These are phyloP conservation scores for Cryoendolithus antarcticus DNA, from an alignment of 2,329 filamentous ascomycete genomes.

Conservation along the genomic window DNA sequence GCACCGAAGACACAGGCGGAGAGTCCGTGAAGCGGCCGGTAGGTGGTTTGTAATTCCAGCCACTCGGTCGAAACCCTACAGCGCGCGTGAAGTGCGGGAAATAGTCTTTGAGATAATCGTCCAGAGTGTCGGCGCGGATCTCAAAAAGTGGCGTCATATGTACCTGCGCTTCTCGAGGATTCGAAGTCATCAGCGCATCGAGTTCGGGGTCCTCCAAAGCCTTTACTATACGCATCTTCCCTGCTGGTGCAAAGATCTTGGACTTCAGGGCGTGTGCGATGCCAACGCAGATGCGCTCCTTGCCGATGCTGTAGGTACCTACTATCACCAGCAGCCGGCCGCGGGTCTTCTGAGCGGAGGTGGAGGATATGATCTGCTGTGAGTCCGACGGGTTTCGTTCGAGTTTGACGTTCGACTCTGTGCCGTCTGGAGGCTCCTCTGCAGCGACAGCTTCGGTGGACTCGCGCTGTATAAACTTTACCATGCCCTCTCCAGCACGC, in stretches of 20 bases:
- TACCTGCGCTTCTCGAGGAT: slow-evolving; percentile 79
- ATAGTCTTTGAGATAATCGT: slow-evolving; percentile 74
- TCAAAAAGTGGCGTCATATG: slow-evolving; percentile 97
- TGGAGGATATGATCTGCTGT: slow-evolving; percentile 18
- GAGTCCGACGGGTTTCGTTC: slow-evolving; percentile 18
- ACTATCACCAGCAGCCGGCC: slow-evolving; percentile 80
- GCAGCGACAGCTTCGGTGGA: slow-evolving; percentile 26
- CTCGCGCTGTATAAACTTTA: slow-evolving; percentile 45
- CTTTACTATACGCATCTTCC: slow-evolving; percentile 72
- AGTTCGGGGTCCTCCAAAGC: slow-evolving; percentile 81
- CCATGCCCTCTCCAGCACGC: slow-evolving; percentile 45
- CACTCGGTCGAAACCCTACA: slow-evolving; percentile 85
- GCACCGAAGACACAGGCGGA: slow-evolving; percentile 50
- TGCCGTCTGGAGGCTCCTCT: slow-evolving; percentile 23
- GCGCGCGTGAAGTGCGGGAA: slow-evolving; percentile 73
- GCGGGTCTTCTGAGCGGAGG: slow-evolving; percentile 26
- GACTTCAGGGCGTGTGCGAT: slow-evolving; percentile 75
- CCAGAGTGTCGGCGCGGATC: slow-evolving; percentile 78
- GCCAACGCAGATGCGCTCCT: slow-evolving; percentile 87
- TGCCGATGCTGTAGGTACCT: slow-evolving; percentile 95
- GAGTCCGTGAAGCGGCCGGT: slow-evolving; percentile 49
- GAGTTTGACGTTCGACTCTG: slow-evolving; percentile 25
- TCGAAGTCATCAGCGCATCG: slow-evolving; percentile 58
- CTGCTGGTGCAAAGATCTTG: slow-evolving; percentile 77
- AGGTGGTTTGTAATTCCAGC: slow-evolving; percentile 82